Evolutionary conservation across 306 rosid species (phyloP).

Genomic region (Nissolia schottii): DNA sequence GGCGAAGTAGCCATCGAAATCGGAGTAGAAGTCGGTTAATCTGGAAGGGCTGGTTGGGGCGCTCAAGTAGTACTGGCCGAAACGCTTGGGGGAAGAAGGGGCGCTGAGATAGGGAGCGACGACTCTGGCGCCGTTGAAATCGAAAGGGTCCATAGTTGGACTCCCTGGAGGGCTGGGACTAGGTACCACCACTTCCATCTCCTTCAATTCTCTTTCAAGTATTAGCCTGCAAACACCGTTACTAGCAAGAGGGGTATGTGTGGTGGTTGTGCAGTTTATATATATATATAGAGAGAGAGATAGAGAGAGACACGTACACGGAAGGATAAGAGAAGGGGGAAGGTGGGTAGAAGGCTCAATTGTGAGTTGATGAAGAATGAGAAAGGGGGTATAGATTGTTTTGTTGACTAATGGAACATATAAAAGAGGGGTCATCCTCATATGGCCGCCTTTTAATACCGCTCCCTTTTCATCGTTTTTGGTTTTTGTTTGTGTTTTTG

Average conservation of each 20-base stretch:
- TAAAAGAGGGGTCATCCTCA: neutral
- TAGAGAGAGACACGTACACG: no score
- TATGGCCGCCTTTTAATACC: slow-evolving; percentile 32
- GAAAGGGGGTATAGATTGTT: slow-evolving; percentile 16
- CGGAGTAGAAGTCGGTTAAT: slow-evolving; percentile 30
- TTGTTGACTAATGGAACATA: slow-evolving; percentile 4
- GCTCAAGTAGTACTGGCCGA: slow-evolving; percentile 54
- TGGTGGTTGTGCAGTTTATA: neutral
- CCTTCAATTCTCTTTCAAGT: neutral
- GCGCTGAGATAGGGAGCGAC: slow-evolving; percentile 43
- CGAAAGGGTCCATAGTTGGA: slow-evolving; percentile 36
- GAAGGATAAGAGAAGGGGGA: neutral
- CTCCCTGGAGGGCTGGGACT: slow-evolving; percentile 19
- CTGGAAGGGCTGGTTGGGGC: slow-evolving; percentile 78
- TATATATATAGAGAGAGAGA: neutral
- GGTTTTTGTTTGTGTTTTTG: neutral
- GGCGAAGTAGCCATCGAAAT: slow-evolving; percentile 35
- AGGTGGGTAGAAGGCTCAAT: neutral
- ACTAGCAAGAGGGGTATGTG: neutral
- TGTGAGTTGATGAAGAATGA: neutral
- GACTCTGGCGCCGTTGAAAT: slow-evolving; percentile 41
- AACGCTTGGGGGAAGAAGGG: slow-evolving; percentile 60
- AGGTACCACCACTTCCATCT: slow-evolving; percentile 52
- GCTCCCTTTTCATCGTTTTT: neutral
- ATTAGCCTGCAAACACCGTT: no score